These are phyloP conservation scores for Cladorrhinum samala DNA, from an alignment of 495 filamentous ascomycete genomes.

Conservation along the genomic window DNA sequence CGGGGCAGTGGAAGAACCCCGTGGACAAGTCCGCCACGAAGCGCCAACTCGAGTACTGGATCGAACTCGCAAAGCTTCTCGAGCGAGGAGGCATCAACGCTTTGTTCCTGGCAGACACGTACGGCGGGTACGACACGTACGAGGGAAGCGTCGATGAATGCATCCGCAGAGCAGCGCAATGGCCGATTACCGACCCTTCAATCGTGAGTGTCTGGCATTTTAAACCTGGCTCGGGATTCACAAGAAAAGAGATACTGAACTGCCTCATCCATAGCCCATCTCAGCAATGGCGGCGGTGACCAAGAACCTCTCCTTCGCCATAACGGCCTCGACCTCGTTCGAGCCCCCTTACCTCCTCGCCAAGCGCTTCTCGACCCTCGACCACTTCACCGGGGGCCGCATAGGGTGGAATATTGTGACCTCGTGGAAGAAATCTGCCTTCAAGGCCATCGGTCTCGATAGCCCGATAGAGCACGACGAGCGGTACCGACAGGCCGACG, in stretches of 20 bases:
- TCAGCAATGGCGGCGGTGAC: constrained; percentile 53
- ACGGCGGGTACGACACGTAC: constrained; percentile 52
- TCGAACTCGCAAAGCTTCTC: constrained; percentile 53
- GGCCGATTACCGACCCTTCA: constrained; percentile 47
- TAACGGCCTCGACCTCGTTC: constrained; percentile 54
- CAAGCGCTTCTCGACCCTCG: constrained; percentile 56
- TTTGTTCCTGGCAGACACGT: constrained; percentile 57
- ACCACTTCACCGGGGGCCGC: constrained; percentile 54
- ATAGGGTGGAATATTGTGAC: constrained; percentile 65
- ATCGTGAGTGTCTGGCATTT: constrained; percentile 46
- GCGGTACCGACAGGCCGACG: constrained; percentile 55
- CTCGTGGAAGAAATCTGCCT: constrained; percentile 53
- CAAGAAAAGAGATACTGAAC: background rate
- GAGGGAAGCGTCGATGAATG: constrained; percentile 48
- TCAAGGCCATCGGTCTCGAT: constrained; percentile 53
- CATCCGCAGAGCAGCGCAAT: constrained; percentile 46
- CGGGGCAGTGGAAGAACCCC: constrained; percentile 50
- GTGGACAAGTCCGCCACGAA: constrained; percentile 52
- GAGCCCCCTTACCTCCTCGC: constrained; percentile 54
- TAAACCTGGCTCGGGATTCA: too few relatives aligned
- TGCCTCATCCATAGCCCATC: constrained; percentile 27
- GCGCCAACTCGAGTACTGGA: constrained; percentile 52
- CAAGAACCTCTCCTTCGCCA: constrained; percentile 48
- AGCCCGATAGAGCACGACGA: constrained; percentile 55
- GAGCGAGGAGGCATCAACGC: constrained; percentile 55